These are phyloP conservation scores for Fonsecaea erecta DNA, from an alignment of 2,329 filamentous ascomycete species.

Conservation along the genomic window DNA sequence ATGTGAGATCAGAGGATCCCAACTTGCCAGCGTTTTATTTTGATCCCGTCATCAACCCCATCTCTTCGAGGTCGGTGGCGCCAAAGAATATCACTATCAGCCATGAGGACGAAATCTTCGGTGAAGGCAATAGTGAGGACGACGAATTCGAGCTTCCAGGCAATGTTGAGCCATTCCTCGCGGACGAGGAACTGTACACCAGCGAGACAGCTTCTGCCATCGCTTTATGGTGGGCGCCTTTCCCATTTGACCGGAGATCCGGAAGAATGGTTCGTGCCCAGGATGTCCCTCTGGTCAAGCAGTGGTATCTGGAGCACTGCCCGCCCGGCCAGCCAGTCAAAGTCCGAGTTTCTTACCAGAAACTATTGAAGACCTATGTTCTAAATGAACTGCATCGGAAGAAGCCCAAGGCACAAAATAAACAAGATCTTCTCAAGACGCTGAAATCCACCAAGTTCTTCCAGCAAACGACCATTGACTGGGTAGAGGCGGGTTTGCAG, in stretches of 20 bases:
- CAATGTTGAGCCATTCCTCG: constrained; percentile 83
- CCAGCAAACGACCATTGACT: constrained; percentile 98
- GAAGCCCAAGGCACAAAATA: constrained; percentile 92
- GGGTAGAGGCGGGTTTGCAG: constrained; percentile 98
- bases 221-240: constrained; percentile 96
- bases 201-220: constrained; percentile 90
- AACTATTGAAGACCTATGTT: constrained; percentile 92
- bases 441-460: constrained; percentile 98
- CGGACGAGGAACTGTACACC: constrained; percentile 85
- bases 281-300: constrained; percentile 94
- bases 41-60: constrained; percentile 96
- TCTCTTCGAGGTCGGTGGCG: constrained; percentile 90
- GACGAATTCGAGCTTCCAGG: constrained; percentile 82
- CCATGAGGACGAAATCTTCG: constrained; percentile 94
- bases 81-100: constrained; percentile 91
- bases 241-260: constrained; percentile 90
- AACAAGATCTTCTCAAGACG: constrained; percentile 85
- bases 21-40: constrained; percentile 96
- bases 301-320: constrained; percentile 97
- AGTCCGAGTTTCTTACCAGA: constrained; percentile 97
- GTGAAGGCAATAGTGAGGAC: constrained; percentile 77
- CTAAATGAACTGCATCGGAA: constrained; percentile 97
- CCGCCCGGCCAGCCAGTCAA: constrained; percentile 91
- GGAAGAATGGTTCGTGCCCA: constrained; percentile 96
- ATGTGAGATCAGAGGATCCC: constrained; percentile 82